phyloP scores from a whole-genome alignment of 2,329 filamentous ascomycete genomes.

The Hymenotorrendiella dingleyae region DNA sequence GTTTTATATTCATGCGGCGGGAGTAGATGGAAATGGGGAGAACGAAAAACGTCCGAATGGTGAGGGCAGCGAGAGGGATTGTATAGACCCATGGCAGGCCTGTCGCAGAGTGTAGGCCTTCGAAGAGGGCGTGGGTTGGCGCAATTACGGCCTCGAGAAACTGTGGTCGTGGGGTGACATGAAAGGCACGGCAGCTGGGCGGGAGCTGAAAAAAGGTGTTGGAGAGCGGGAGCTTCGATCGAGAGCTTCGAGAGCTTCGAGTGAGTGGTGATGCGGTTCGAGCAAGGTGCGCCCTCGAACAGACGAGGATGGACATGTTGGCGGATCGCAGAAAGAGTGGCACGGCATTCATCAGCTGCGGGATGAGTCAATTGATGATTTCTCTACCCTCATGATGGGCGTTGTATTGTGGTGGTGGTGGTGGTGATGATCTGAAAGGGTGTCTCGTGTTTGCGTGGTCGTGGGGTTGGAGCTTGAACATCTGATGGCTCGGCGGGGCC shows the following conservation, averaged over 20 bases:
- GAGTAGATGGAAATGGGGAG: slow-evolving; percentile 41
- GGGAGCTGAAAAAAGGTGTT: slow-evolving; percentile 19
- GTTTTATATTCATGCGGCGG: slow-evolving; percentile 35
- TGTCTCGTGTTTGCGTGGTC: too few species aligned
- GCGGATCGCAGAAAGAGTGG: too few species aligned
- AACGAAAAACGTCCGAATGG: slow-evolving; percentile 42
- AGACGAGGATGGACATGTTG: neutral
- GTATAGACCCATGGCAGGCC: slow-evolving; percentile 48
- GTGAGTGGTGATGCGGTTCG: neutral
- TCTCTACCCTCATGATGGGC: neutral
- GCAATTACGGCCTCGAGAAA: slow-evolving; percentile 38
- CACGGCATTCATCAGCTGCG: too few species aligned
- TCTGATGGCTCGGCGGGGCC: neutral
- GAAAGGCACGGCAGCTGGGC: slow-evolving; percentile 39
- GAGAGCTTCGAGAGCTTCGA: too few species aligned
- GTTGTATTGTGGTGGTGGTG: neutral
- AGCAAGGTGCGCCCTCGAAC: slow-evolving; percentile 1
- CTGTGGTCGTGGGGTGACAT: slow-evolving; percentile 38
- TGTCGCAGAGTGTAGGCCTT: slow-evolving; percentile 42
- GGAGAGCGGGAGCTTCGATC: slow-evolving; percentile 1
- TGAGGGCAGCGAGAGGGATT: slow-evolving; percentile 48
- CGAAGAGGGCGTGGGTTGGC: slow-evolving; percentile 40
- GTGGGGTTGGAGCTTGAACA: neutral
- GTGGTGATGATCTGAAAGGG: neutral
- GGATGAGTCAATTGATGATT: neutral